phyloP scores from a whole-genome alignment of 805 yeast genomes.

The Metschnikowia cubensis region DNA sequence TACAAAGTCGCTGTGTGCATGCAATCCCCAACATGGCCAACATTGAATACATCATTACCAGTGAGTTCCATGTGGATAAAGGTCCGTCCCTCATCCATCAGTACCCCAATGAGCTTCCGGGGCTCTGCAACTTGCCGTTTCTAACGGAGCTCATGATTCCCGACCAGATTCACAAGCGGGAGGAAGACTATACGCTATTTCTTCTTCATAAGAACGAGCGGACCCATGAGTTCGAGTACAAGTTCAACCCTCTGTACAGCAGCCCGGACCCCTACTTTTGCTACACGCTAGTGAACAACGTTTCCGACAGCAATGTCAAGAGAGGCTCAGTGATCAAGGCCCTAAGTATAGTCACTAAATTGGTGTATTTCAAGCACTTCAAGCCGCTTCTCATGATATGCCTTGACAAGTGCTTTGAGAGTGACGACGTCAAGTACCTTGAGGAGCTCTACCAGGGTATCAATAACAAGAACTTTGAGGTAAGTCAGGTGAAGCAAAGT shows the following conservation, averaged over 20 bases:
- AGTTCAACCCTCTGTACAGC: slow-evolving; percentile 28
- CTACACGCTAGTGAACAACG: slow-evolving; percentile 50
- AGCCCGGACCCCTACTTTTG: slow-evolving; percentile 47
- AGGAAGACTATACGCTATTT: slow-evolving; percentile 57
- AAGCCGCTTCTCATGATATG: slow-evolving; percentile 55
- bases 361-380: slow-evolving; percentile 51
- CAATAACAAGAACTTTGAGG: slow-evolving; percentile 28
- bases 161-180: slow-evolving; percentile 52
- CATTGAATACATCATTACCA: slow-evolving; percentile 57
- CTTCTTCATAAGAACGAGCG: slow-evolving; percentile 44
- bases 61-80: slow-evolving; percentile 74
- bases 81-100: slow-evolving; percentile 68
- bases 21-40: slow-evolving; percentile 24
- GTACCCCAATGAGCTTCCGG: slow-evolving; percentile 46
- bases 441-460: slow-evolving; percentile 29
- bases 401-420: slow-evolving; percentile 43
- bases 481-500: slow-evolving; percentile 20
- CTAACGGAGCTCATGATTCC: slow-evolving; percentile 61
- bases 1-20: not conserved
- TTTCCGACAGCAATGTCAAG: slow-evolving; percentile 40
- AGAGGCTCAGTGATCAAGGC: slow-evolving; percentile 62
- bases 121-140: slow-evolving; percentile 31
- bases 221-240: slow-evolving; percentile 38
- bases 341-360: slow-evolving; percentile 53
- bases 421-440: slow-evolving; percentile 19